These are phyloP conservation scores for Taxillus chinensis DNA, from an alignment of 164 flowering plant genomes.

Conservation along the genomic window DNA sequence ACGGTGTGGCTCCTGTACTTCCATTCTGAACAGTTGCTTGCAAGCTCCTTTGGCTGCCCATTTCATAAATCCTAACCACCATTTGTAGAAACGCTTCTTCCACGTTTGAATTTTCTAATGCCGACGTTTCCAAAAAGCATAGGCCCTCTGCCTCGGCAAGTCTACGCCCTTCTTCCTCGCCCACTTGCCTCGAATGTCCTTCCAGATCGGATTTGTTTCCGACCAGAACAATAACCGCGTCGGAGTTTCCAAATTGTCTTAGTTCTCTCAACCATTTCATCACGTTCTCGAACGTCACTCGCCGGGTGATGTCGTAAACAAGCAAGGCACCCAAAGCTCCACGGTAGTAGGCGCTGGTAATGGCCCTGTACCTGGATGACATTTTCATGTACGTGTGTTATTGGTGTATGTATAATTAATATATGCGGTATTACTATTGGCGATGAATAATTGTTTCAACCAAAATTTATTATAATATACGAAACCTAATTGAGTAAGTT, in stretches of 20 bases:
- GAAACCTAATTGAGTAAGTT: too few species aligned
- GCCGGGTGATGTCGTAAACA: conserved; percentile 66
- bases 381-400: background rate
- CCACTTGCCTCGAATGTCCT: conserved; percentile 32
- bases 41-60: conserved; percentile 35
- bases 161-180: conserved; percentile 38
- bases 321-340: conserved; percentile 75
- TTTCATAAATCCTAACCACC: conserved; percentile 42
- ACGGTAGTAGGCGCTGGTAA: conserved; percentile 79
- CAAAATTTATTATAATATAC: too few species aligned
- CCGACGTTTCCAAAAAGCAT: conserved; percentile 66
- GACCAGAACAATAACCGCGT: conserved; percentile 58
- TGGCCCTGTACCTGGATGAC: conserved; percentile 55
- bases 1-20: conserved; percentile 3
- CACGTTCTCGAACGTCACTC: conserved; percentile 40
- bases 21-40: conserved; percentile 26
- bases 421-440: too few species aligned
- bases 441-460: too few species aligned
- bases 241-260: conserved; percentile 32
- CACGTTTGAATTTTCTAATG: conserved; percentile 45
- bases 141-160: conserved; percentile 53
- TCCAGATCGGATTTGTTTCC: conserved; percentile 65
- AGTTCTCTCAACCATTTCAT: conserved; percentile 65
- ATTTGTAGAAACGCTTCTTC: conserved; percentile 59
- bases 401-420: too few species aligned